Conservation (phyloP, 495 filamentous ascomycete species). For the Talaromyces ruber region DNA sequence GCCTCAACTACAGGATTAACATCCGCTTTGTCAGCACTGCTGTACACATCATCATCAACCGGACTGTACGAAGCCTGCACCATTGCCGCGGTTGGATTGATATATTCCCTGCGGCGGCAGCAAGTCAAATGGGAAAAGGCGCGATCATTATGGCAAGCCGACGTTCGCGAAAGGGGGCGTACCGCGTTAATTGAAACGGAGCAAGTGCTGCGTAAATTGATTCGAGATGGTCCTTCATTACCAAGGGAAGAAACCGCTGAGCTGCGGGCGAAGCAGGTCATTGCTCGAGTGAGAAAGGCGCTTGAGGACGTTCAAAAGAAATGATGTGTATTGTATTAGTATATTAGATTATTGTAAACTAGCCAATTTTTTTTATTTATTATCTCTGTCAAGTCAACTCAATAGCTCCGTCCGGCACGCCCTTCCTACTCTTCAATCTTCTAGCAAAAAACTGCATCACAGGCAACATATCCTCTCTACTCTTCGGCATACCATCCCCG, state of each 20-base stretch:
- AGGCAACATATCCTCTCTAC: slow-evolving; percentile 79
- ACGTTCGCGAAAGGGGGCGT: slow-evolving; percentile 73
- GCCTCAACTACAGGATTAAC: slow-evolving; percentile 55
- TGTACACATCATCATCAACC: slow-evolving; percentile 54
- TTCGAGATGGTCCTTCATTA: slow-evolving; percentile 40
- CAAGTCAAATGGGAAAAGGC: slow-evolving; percentile 73
- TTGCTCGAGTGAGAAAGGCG: slow-evolving; percentile 45
- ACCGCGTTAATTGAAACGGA: slow-evolving; percentile 64
- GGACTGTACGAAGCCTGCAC: slow-evolving; percentile 68
- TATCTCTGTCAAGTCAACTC: slow-evolving; percentile 33
- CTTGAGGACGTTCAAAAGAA: slow-evolving; percentile 33
- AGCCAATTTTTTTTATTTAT: not conserved
- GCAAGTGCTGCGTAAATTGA: slow-evolving; percentile 44
- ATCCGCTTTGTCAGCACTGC: slow-evolving; percentile 55
- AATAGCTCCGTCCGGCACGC: slow-evolving; percentile 52
- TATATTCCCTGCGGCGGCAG: slow-evolving; percentile 63
- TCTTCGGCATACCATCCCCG: slow-evolving; percentile 78
- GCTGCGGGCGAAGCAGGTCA: slow-evolving; percentile 38
- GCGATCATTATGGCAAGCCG: slow-evolving; percentile 60
- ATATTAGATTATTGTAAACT: not conserved
- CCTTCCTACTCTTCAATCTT: slow-evolving; percentile 56
- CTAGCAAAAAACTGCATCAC: slow-evolving; percentile 90
- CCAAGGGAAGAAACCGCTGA: slow-evolving; percentile 24
- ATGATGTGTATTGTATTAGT: not conserved
- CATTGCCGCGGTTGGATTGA: slow-evolving; percentile 68